phyloP scores from a whole-genome alignment of 805 yeast genomes.

The Saturnispora sanitii region DNA sequence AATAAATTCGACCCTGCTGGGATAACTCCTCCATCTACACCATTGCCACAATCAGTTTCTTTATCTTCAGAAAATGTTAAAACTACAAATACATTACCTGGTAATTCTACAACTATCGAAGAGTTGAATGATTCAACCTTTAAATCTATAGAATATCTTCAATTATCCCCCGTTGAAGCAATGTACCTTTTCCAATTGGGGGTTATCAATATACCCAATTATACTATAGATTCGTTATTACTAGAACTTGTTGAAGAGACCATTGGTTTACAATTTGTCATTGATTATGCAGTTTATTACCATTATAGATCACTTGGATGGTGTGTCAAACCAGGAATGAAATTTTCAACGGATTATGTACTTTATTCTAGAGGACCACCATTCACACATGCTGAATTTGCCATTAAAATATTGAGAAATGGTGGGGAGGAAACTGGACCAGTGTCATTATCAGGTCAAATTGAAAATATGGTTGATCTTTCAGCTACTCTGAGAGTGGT shows the following conservation, averaged over 20 bases:
- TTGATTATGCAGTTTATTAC: conserved; percentile 67
- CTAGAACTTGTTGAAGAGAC: conserved; percentile 10
- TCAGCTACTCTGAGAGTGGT: conserved; percentile 70
- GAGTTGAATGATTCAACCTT: conserved; percentile 27
- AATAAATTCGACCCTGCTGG: conserved; percentile 12
- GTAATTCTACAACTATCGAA: too few relatives aligned
- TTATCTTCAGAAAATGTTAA: neutral
- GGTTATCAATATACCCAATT: conserved; percentile 24
- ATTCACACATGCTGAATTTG: conserved; percentile 86
- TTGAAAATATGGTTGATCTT: conserved; percentile 43
- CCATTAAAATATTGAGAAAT: conserved; percentile 30
- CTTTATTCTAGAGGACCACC: conserved; percentile 91
- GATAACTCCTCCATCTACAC: neutral
- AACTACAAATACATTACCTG: conserved; percentile 15
- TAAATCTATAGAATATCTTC: conserved; percentile 38
- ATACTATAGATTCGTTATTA: conserved; percentile 10
- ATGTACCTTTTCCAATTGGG: conserved; percentile 46
- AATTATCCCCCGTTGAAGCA: conserved; percentile 67
- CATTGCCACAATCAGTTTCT: too few relatives aligned
- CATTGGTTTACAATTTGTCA: conserved; percentile 21
- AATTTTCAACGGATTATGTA: conserved; percentile 81
- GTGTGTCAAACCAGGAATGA: conserved; percentile 88
- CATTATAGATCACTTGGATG: conserved; percentile 85
- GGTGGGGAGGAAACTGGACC: conserved; percentile 5
- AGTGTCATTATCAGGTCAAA: neutral